A percentile compares a stretch with the other conserved stretches of the same genome.
Evolutionary conservation across 139 green algal genomes (phyloP).

Genomic region (Coccomyxa sp.): DNA sequence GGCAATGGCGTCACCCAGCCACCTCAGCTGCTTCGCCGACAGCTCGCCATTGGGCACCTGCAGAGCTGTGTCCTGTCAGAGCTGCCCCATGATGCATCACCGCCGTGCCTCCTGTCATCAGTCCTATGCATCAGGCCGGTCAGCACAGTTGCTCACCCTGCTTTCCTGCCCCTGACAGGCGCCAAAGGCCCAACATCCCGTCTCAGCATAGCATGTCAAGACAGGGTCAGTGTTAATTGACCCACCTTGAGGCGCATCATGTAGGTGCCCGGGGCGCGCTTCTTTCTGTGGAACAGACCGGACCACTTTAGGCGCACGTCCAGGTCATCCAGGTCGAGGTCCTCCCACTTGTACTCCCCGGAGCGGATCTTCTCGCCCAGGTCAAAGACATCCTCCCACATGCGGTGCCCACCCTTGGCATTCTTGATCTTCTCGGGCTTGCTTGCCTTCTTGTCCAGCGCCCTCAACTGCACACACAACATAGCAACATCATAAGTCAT

Average conservation of each 20-base stretch:
- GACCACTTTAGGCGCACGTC: conserved; percentile 96
- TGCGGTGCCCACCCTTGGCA: conserved; percentile 69
- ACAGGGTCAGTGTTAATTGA: no score
- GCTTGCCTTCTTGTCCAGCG: conserved; percentile 61
- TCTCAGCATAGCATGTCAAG: neutral
- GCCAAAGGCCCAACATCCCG: neutral
- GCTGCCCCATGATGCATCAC: no score
- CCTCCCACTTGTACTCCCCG: conserved; percentile 70
- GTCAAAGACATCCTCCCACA: conserved; percentile 70
- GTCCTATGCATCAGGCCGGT: no score
- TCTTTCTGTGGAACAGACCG: conserved; percentile 95
- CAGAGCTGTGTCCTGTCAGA: no score
- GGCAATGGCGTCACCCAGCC: conserved; percentile 56
- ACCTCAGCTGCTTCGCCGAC: conserved; percentile 69
- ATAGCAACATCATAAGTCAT: neutral
- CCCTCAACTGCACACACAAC: conserved; percentile 25
- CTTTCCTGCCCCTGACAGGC: no score
- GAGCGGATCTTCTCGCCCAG: conserved; percentile 61
- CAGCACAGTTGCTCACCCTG: no score
- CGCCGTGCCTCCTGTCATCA: no score
- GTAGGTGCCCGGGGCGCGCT: conserved; percentile 87
- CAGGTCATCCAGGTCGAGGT: conserved; percentile 89
- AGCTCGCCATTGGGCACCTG: conserved; percentile 90
- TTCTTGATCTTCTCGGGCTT: conserved; percentile 83
- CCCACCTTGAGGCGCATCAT: conserved; percentile 96